A percentile compares a stretch with the other conserved stretches of the same genome.
Evolutionary conservation across 345 rosid genomes (phyloP).

Genomic region (Noccaea bulbosa): DNA sequence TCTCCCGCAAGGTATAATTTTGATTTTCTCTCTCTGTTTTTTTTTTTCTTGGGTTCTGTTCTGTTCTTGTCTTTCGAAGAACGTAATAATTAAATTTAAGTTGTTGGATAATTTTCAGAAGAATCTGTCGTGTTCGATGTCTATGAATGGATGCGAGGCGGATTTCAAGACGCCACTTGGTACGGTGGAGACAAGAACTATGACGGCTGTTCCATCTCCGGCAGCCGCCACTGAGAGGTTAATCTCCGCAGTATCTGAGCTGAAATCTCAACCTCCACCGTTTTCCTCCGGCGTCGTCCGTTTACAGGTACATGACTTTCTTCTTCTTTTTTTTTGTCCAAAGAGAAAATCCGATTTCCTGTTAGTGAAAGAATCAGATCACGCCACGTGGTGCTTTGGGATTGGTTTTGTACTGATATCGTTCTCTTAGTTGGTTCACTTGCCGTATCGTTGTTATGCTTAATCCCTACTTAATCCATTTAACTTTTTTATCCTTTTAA

Average conservation of each 20-base stretch:
- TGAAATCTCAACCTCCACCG: slow-evolving; percentile 63
- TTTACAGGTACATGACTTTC: slow-evolving; percentile 55
- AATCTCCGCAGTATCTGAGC: slow-evolving; percentile 52
- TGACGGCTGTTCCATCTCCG: slow-evolving; percentile 55
- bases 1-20: slow-evolving; percentile 35
- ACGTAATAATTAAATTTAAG: not conserved
- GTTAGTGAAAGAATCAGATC: slow-evolving; percentile 24
- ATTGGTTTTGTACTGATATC: slow-evolving; percentile 25
- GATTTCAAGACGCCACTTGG: slow-evolving; percentile 57
- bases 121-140: slow-evolving; percentile 44
- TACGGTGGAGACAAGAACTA: slow-evolving; percentile 55
- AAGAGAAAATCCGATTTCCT: not conserved
- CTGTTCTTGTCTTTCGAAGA: not conserved
- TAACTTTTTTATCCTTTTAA: not conserved
- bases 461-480: slow-evolving; percentile 5
- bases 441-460: not conserved
- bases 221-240: slow-evolving; percentile 61
- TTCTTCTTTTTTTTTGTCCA: not conserved
- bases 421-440: not conserved
- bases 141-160: slow-evolving; percentile 82
- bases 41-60: not conserved
- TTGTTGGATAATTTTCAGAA: slow-evolving; percentile 25
- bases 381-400: slow-evolving; percentile 53
- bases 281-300: slow-evolving; percentile 74
- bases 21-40: not conserved